A percentile compares a stretch with the other conserved stretches of the same genome.
Evolutionary conservation across 345 rosid genomes (phyloP).

Genomic region (Melaleuca quinquenervia): DNA sequence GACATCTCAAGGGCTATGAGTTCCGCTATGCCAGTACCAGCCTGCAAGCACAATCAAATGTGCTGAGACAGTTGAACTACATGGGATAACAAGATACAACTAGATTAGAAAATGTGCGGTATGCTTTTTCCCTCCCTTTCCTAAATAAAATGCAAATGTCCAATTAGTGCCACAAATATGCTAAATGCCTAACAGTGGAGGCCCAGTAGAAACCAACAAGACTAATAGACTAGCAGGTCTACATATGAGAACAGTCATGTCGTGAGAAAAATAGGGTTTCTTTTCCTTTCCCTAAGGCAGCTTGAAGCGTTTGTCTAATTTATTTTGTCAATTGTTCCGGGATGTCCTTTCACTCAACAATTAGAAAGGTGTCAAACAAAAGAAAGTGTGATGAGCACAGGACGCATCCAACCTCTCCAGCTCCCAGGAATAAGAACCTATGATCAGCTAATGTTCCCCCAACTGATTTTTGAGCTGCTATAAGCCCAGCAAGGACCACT

Average conservation of each 20-base stretch:
- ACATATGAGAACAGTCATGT: not conserved
- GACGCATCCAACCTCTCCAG: conserved; percentile 64
- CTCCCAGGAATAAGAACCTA: conserved; percentile 88
- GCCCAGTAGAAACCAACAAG: not conserved
- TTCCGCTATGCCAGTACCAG: conserved; percentile 97
- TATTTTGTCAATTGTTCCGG: not conserved
- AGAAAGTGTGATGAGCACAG: not conserved
- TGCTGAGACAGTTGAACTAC: not conserved
- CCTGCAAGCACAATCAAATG: conserved; percentile 29
- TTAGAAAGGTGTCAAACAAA: not conserved
- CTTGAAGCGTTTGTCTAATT: not conserved
- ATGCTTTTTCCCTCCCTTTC: not conserved
- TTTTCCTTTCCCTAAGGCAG: not conserved
- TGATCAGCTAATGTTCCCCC: conserved; percentile 79
- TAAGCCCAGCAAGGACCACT: conserved; percentile 92
- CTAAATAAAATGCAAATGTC: not conserved
- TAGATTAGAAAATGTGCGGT: not conserved
- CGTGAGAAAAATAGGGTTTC: not conserved
- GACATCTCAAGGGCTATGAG: conserved; percentile 91
- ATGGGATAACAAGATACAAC: not conserved
- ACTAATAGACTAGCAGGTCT: not conserved
- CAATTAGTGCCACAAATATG: not conserved
- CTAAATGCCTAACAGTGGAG: not conserved
- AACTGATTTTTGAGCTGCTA: conserved; percentile 63
- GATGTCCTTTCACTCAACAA: not conserved